Conservation (phyloP, 2,329 filamentous ascomycete genomes). For the Emydomyces testavorans region DNA sequence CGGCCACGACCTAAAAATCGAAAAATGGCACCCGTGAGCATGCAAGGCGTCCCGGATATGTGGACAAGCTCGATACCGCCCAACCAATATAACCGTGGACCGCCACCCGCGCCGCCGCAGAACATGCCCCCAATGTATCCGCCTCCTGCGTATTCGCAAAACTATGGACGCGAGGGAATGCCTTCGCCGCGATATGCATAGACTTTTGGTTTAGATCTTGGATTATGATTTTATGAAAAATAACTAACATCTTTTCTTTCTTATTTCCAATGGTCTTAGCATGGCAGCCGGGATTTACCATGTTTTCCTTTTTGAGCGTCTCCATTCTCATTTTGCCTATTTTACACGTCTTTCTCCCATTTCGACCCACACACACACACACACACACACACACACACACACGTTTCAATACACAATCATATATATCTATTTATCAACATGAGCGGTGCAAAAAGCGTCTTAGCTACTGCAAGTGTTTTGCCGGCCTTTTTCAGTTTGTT, state of each 20-base stretch:
- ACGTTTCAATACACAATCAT: not conserved
- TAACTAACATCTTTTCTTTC: not conserved
- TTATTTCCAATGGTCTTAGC: too few species aligned
- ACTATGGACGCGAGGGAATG: not conserved
- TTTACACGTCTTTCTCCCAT: too few species aligned
- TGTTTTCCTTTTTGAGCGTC: too few species aligned
- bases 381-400: too few species aligned
- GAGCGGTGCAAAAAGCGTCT: not conserved
- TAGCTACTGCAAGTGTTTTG: too few species aligned
- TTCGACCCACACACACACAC: too few species aligned
- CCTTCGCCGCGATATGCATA: constrained; percentile 9
- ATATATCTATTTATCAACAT: not conserved
- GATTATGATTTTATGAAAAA: constrained; percentile 6
- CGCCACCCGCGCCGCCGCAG: constrained; percentile 1
- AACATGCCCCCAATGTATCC: constrained; percentile 6
- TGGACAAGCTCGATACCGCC: constrained; percentile 7
- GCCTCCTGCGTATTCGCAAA: constrained; percentile 4
- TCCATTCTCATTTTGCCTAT: too few species aligned
- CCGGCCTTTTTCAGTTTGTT: too few species aligned
- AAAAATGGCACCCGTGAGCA: constrained; percentile 16
- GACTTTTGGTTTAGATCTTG: not conserved
- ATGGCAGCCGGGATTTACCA: too few species aligned
- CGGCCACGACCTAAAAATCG: constrained; percentile 26
- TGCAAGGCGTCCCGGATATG: constrained; percentile 7
- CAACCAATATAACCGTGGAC: constrained; percentile 6